Conservation (phyloP, 495 filamentous ascomycete genomes). For the Neurospora sp. region DNA sequence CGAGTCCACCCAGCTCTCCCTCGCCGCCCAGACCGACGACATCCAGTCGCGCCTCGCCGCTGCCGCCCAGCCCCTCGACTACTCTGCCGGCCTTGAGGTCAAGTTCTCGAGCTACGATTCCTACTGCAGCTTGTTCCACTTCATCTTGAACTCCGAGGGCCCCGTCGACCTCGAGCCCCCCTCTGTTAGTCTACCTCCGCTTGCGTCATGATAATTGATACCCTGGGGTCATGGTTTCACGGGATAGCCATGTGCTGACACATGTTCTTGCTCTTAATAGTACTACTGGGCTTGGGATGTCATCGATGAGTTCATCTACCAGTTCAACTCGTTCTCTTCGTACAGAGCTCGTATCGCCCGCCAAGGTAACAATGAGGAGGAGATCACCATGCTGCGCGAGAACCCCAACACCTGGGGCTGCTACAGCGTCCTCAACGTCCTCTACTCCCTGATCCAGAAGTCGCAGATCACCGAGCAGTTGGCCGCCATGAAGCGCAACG, state of each 20-base stretch:
- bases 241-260: background rate
- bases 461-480: conserved; percentile 97
- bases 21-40: conserved; percentile 56
- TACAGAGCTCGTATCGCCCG: conserved; percentile 87
- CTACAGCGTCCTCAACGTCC: conserved; percentile 97
- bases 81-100: conserved; percentile 82
- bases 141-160: conserved; percentile 95
- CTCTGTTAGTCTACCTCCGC: conserved; percentile 52
- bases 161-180: conserved; percentile 94
- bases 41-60: conserved; percentile 82
- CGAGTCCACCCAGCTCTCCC: conserved; percentile 54
- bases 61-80: conserved; percentile 90
- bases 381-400: conserved; percentile 80
- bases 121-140: conserved; percentile 98
- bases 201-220: background rate
- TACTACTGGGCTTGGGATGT: conserved; percentile 99
- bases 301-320: conserved; percentile 99
- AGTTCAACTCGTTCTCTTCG: conserved; percentile 98
- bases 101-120: conserved; percentile 98
- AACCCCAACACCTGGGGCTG: conserved; percentile 99
- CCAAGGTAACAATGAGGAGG: conserved; percentile 76
- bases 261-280: conserved; percentile 33
- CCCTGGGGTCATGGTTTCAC: background rate
- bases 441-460: conserved; percentile 96
- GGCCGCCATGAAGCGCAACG: conserved; percentile 82